A percentile compares a stretch with the other conserved stretches of the same genome.
phyloP scores from a whole-genome alignment of 208 protist genomes.

The Leishmania guyanensis region DNA sequence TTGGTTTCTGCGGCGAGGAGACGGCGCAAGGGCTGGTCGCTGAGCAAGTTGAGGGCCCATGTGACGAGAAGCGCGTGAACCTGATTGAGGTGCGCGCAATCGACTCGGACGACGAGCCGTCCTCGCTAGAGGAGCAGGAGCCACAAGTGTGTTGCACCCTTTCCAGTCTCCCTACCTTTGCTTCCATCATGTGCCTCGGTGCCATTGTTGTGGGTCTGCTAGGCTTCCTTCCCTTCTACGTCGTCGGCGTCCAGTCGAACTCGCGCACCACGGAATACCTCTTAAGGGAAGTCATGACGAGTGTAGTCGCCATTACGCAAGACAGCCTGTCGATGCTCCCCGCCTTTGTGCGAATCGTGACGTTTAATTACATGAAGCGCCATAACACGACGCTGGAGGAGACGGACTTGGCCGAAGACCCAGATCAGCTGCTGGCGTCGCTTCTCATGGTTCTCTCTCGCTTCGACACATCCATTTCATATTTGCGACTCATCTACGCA shows the following conservation, averaged over 20 bases:
- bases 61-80: constrained; percentile 20
- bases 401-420: constrained; percentile 23
- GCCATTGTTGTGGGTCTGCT: constrained; percentile 50
- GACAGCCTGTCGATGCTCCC: constrained; percentile 53
- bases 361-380: constrained; percentile 55
- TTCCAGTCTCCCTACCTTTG: constrained; percentile 46
- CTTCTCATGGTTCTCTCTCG: constrained; percentile 43
- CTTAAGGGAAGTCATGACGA: constrained; percentile 48
- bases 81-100: constrained; percentile 30
- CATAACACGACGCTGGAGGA: constrained; percentile 35
- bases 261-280: constrained; percentile 41
- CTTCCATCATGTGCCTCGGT: constrained; percentile 55
- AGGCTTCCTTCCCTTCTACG: constrained; percentile 67
- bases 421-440: constrained; percentile 33
- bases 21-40: constrained; percentile 17
- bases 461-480: constrained; percentile 38
- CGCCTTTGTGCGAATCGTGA: constrained; percentile 54
- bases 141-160: constrained; percentile 33
- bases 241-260: constrained; percentile 47
- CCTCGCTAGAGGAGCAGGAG: constrained; percentile 13
- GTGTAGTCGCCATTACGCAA: constrained; percentile 51
- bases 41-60: constrained; percentile 19
- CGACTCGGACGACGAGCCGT: constrained; percentile 33
- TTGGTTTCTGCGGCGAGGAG: constrained; percentile 18
- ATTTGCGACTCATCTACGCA: constrained; percentile 41